Conservation (phyloP, 169 alveolate genomes). For the Plasmodium vivax region DNA sequence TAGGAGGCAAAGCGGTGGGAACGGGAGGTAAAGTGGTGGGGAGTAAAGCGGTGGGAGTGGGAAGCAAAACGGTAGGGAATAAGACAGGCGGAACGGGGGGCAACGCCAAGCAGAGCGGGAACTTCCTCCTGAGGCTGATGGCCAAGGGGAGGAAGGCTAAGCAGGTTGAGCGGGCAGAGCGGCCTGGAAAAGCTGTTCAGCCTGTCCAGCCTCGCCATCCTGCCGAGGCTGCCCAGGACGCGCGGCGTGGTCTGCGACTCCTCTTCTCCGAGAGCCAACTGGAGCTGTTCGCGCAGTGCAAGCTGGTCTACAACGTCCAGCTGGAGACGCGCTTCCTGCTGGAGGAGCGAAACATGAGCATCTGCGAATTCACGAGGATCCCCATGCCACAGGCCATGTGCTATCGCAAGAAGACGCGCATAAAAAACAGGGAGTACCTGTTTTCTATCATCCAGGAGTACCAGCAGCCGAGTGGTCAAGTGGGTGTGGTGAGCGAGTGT, state of each 20-base stretch:
- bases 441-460: constrained; percentile 79
- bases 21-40: too few species aligned
- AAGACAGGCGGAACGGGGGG: too few species aligned
- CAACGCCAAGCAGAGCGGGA: background rate
- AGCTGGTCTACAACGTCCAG: constrained; percentile 28
- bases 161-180: background rate
- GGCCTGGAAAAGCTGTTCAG: background rate
- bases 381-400: constrained; percentile 88
- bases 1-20: too few species aligned
- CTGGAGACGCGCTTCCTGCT: constrained; percentile 80
- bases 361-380: constrained; percentile 82
- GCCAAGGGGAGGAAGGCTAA: background rate
- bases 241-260: background rate
- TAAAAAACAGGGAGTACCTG: constrained; percentile 78
- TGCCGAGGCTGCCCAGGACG: background rate
- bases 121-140: background rate
- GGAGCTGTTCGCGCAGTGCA: constrained; percentile 26
- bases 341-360: constrained; percentile 83
- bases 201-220: too few species aligned
- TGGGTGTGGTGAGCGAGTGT: constrained; percentile 75
- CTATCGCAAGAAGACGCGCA: constrained; percentile 79
- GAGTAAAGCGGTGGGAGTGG: background rate
- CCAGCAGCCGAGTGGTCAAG: constrained; percentile 75
- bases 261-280: constrained; percentile 74
- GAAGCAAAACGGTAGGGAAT: too few species aligned